These are phyloP conservation scores for Kingdonia uniflora DNA, from an alignment of 164 flowering plant species.

Conservation along the genomic window DNA sequence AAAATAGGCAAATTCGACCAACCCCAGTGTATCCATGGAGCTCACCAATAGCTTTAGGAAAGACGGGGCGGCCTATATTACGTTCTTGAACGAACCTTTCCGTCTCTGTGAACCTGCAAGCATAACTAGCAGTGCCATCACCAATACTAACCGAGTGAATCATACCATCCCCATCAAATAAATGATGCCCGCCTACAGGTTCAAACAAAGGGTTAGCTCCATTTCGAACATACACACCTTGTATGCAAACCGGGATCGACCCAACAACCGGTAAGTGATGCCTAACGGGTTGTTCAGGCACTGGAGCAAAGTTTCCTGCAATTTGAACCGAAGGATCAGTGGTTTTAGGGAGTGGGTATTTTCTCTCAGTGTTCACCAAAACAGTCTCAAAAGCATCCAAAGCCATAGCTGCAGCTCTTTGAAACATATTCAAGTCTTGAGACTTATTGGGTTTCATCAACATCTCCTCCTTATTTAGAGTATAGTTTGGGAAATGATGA, in stretches of 20 bases:
- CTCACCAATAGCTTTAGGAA: conserved; percentile 91
- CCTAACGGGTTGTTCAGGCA: conserved; percentile 50
- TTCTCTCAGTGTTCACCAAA: conserved; percentile 31
- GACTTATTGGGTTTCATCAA: neutral
- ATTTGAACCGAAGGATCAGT: conserved; percentile 73
- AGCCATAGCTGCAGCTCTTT: conserved; percentile 46
- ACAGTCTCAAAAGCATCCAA: conserved; percentile 43
- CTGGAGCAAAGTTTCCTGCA: conserved; percentile 80
- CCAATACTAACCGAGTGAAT: conserved; percentile 54
- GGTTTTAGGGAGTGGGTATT: conserved; percentile 62
- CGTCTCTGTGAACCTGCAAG: conserved; percentile 77
- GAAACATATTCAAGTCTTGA: conserved; percentile 39
- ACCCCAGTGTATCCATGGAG: conserved; percentile 88
- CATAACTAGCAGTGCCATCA: conserved; percentile 48
- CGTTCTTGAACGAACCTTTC: conserved; percentile 56
- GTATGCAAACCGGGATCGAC: conserved; percentile 47
- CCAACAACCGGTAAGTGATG: conserved; percentile 44
- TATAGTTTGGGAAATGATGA: conserved; percentile 25
- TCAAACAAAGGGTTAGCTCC: conserved; percentile 82
- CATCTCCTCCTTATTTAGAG: neutral
- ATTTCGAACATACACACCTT: conserved; percentile 74
- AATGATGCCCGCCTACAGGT: conserved; percentile 77
- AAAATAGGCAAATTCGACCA: conserved; percentile 62
- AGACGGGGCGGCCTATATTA: conserved; percentile 52
- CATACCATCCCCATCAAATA: conserved; percentile 97